Evolutionary conservation across 2,329 filamentous ascomycete species (phyloP).

Genomic region (Paecilomyces fulvus): DNA sequence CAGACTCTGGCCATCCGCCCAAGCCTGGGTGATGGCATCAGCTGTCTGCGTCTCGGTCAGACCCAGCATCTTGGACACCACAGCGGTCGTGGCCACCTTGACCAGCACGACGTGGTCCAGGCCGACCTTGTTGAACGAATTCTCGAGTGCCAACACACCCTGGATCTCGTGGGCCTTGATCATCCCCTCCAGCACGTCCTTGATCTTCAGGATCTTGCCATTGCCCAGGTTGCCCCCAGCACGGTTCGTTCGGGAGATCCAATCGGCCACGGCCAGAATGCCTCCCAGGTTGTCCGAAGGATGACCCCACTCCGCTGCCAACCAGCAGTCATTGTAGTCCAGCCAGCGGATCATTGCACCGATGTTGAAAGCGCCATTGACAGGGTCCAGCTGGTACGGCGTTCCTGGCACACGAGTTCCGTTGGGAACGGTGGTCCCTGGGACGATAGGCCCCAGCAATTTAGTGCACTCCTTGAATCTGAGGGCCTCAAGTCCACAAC

Average conservation of each 20-base stretch:
- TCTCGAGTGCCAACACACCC: slow-evolving; percentile 90
- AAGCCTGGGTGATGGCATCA: slow-evolving; percentile 92
- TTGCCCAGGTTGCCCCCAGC: slow-evolving; percentile 65
- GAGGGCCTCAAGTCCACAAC: slow-evolving; percentile 91
- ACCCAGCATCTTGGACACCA: slow-evolving; percentile 91
- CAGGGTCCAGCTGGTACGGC: slow-evolving; percentile 85
- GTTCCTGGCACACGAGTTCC: slow-evolving; percentile 88
- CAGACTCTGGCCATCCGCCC: slow-evolving; percentile 92
- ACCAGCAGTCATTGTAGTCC: slow-evolving; percentile 99
- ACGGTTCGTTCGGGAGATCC: slow-evolving; percentile 90
- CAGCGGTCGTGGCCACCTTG: slow-evolving; percentile 92
- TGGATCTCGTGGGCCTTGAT: slow-evolving; percentile 99
- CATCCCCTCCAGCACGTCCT: slow-evolving; percentile 91
- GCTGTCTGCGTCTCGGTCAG: slow-evolving; percentile 83
- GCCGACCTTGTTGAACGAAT: slow-evolving; percentile 98
- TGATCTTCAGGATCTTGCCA: slow-evolving; percentile 76
- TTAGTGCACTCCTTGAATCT: slow-evolving; percentile 95
- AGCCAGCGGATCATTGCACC: slow-evolving; percentile 98
- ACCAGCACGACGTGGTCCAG: slow-evolving; percentile 96
- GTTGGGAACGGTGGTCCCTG: slow-evolving; percentile 84
- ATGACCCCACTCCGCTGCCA: slow-evolving; percentile 97
- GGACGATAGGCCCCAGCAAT: slow-evolving; percentile 83
- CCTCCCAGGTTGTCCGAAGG: slow-evolving; percentile 96
- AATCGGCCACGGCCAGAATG: slow-evolving; percentile 93
- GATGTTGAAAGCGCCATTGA: slow-evolving; percentile 97